Percentiles rank a stretch among this genome's conserved stretches.
Conservation (phyloP, 2,329 filamentous ascomycete genomes). For the Cercospora sp. region DNA sequence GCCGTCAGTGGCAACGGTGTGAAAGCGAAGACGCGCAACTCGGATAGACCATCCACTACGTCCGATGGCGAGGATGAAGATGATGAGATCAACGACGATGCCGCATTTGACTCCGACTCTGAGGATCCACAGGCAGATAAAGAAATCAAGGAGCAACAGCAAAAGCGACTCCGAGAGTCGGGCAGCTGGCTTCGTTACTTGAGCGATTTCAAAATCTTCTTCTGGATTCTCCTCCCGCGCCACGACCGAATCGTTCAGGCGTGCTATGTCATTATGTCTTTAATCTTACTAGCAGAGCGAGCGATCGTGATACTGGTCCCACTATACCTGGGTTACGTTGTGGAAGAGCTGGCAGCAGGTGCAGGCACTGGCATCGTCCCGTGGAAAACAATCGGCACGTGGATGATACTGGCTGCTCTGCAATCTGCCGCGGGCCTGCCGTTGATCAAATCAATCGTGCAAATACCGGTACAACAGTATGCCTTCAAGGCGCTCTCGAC, state of each 20-base stretch:
- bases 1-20: constrained; percentile 19
- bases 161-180: constrained; percentile 68
- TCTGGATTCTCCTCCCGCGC: constrained; percentile 77
- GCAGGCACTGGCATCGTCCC: constrained; percentile 51
- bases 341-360: constrained; percentile 62
- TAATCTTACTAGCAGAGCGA: constrained; percentile 70
- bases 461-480: constrained; percentile 58
- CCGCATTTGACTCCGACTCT: constrained; percentile 46
- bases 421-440: constrained; percentile 54
- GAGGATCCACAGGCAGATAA: constrained; percentile 57
- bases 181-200: constrained; percentile 77
- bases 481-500: constrained; percentile 60
- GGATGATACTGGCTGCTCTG: constrained; percentile 52
- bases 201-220: constrained; percentile 71
- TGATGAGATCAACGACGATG: constrained; percentile 20
- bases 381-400: constrained; percentile 56
- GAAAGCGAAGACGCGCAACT: constrained; percentile 14
- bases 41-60: constrained; percentile 10
- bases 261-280: constrained; percentile 63
- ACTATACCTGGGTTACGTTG: constrained; percentile 77
- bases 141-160: constrained; percentile 54
- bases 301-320: constrained; percentile 74
- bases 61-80: constrained; percentile 17
- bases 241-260: constrained; percentile 66
- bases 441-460: constrained; percentile 53